A percentile compares a stretch with the other conserved stretches of the same genome.
Conservation (phyloP, 352 stramenopile genomes). For the Phytophthora cactorum region DNA sequence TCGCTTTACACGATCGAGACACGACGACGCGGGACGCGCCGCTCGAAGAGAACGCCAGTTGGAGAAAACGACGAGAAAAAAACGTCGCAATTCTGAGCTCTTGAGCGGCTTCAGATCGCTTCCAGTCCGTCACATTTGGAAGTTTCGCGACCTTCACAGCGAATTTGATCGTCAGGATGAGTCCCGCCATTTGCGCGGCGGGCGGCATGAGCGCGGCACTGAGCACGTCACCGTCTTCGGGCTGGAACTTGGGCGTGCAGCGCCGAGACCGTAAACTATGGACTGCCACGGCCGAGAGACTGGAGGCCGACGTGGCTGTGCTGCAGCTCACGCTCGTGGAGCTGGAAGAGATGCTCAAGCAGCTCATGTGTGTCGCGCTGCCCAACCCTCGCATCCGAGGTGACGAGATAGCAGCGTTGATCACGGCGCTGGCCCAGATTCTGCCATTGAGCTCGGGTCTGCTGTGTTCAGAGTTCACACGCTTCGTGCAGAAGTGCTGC, state of each 20-base stretch:
- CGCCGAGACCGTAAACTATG: slow-evolving; percentile 76
- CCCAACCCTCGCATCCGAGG: slow-evolving; percentile 73
- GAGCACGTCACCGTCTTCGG: slow-evolving; percentile 31
- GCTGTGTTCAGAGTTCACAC: slow-evolving; percentile 78
- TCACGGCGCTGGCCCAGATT: slow-evolving; percentile 62
- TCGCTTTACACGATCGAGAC: slow-evolving; percentile 15
- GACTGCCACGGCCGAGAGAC: slow-evolving; percentile 51
- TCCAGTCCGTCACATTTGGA: slow-evolving; percentile 25
- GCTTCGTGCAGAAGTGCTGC: slow-evolving; percentile 83
- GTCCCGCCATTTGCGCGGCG: slow-evolving; percentile 27
- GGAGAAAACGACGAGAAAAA: slow-evolving; percentile 25
- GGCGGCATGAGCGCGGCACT: slow-evolving; percentile 14
- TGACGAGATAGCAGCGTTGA: slow-evolving; percentile 69
- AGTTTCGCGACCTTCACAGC: slow-evolving; percentile 18
- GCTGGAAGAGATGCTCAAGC: slow-evolving; percentile 80
- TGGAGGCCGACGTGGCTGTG: slow-evolving; percentile 64
- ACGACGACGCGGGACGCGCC: slow-evolving; percentile 18
- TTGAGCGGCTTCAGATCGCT: slow-evolving; percentile 6
- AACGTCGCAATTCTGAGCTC: slow-evolving; percentile 5
- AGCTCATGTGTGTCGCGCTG: slow-evolving; percentile 60
- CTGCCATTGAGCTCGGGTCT: slow-evolving; percentile 74
- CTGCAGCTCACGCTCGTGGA: slow-evolving; percentile 76
- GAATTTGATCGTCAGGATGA: slow-evolving; percentile 19
- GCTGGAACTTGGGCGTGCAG: slow-evolving; percentile 69
- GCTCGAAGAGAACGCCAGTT: neutral